A percentile compares a stretch with the other conserved stretches of the same genome.
Conservation (phyloP, 495 filamentous ascomycete species). For the Xylaria bambusicola region DNA sequence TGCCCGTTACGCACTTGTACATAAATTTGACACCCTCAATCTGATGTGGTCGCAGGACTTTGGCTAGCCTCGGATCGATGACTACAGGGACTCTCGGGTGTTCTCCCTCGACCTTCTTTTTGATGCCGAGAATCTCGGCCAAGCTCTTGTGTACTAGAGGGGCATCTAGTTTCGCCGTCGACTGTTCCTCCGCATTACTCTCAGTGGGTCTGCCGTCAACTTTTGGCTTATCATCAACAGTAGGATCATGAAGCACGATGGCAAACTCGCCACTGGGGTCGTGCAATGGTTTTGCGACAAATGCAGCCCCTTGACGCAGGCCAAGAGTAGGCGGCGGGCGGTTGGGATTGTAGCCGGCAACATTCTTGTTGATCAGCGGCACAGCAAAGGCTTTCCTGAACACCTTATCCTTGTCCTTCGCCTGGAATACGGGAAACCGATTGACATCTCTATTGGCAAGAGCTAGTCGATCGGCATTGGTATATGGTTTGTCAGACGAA, state of each 20-base stretch:
- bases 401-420: constrained; percentile 80
- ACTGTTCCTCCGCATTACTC: constrained; percentile 53
- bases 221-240: constrained; percentile 78
- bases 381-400: constrained; percentile 85
- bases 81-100: constrained; percentile 92
- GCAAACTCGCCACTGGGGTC: constrained; percentile 95
- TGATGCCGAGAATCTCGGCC: constrained; percentile 93
- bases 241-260: constrained; percentile 95
- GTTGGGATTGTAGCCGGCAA: constrained; percentile 68
- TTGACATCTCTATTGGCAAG: constrained; percentile 88
- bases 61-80: constrained; percentile 88
- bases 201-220: constrained; percentile 51
- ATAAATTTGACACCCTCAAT: constrained; percentile 98
- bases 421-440: constrained; percentile 84
- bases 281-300: constrained; percentile 88
- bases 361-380: constrained; percentile 80
- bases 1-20: constrained; percentile 87
- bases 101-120: constrained; percentile 79
- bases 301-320: constrained; percentile 77
- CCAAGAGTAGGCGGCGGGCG: constrained; percentile 85
- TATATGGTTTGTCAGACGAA: constrained; percentile 76
- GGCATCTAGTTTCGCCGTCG: constrained; percentile 65
- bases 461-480: constrained; percentile 83
- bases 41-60: constrained; percentile 94
- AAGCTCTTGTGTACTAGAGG: constrained; percentile 90